A percentile compares a stretch with the other conserved stretches of the same genome.
Evolutionary conservation across 2,329 filamentous ascomycete species (phyloP).

Genomic region (Hirsutella thompsonii): DNA sequence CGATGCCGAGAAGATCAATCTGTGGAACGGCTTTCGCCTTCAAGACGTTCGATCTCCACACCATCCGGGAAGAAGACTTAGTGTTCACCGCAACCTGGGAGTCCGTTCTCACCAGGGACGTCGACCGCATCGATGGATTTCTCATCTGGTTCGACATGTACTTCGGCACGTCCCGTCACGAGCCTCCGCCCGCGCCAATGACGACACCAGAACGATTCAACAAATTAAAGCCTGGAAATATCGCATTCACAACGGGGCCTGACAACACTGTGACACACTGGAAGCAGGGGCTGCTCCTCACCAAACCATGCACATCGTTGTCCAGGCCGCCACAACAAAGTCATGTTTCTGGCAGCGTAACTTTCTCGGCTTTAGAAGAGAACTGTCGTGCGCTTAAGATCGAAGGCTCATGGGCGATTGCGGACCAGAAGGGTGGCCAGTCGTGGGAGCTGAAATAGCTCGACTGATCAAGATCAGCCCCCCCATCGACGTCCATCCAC

Average conservation of each 20-base stretch:
- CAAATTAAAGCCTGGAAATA: constrained; percentile 41
- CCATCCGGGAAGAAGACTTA: constrained; percentile 57
- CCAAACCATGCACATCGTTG: constrained; percentile 42
- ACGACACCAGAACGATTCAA: constrained; percentile 51
- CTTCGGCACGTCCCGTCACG: constrained; percentile 54
- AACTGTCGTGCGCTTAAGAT: constrained; percentile 59
- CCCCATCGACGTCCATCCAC: not conserved
- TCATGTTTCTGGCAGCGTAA: constrained; percentile 52
- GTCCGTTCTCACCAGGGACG: constrained; percentile 44
- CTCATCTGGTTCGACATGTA: constrained; percentile 91
- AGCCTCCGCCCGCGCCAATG: constrained; percentile 33
- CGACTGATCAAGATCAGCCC: not conserved
- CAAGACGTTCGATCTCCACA: constrained; percentile 65
- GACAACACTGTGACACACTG: constrained; percentile 71
- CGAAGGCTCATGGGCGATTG: constrained; percentile 45
- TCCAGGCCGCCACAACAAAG: constrained; percentile 37
- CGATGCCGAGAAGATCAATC: constrained; percentile 48
- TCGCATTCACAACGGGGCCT: constrained; percentile 85
- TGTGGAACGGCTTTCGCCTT: constrained; percentile 53
- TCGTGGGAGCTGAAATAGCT: constrained; percentile 35
- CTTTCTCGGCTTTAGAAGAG: constrained; percentile 55
- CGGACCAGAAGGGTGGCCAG: constrained; percentile 28
- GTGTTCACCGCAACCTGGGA: constrained; percentile 60
- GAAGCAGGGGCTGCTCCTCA: constrained; percentile 69
- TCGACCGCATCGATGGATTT: constrained; percentile 70